Evolutionary conservation across 192 early-diverging fungal species (phyloP).

Genomic region (Geranomyces michiganensis): DNA sequence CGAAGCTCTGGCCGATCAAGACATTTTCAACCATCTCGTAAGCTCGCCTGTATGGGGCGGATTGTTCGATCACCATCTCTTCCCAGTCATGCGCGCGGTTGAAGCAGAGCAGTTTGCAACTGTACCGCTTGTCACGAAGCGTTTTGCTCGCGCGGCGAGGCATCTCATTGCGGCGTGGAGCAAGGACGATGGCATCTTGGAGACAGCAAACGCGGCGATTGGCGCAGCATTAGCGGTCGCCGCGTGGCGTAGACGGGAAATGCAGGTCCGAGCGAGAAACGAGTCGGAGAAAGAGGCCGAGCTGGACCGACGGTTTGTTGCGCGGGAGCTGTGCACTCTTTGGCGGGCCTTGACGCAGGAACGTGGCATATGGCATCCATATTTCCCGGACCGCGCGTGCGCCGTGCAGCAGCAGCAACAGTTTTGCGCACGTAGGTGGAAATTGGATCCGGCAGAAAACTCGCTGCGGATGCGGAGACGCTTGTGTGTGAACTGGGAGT

Average conservation of each 20-base stretch:
- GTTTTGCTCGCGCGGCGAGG: conserved; percentile 30
- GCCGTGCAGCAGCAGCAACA: background rate
- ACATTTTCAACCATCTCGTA: conserved; percentile 39
- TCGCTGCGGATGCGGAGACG: conserved; percentile 45
- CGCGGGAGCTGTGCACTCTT: conserved; percentile 27
- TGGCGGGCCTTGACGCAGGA: conserved; percentile 44
- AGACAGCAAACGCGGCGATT: conserved; percentile 2
- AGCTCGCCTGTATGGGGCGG: conserved; percentile 36
- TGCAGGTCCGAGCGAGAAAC: conserved; percentile 14
- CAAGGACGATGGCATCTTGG: conserved; percentile 28
- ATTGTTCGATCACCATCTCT: conserved; percentile 40
- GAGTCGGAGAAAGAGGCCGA: conserved; percentile 31
- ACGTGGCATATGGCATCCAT: conserved; percentile 45
- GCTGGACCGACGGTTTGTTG: conserved; percentile 27
- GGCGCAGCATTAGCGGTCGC: conserved; percentile 16
- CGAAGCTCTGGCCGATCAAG: conserved; percentile 28
- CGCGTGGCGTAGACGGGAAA: conserved; percentile 14
- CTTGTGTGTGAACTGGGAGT: conserved; percentile 46
- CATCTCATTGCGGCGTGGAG: conserved; percentile 8
- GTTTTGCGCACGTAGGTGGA: conserved; percentile 26
- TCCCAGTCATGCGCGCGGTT: conserved; percentile 35
- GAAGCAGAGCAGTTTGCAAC: conserved; percentile 41
- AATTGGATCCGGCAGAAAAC: conserved; percentile 50
- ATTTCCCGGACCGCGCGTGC: background rate
- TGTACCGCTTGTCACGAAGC: conserved; percentile 31